These are phyloP conservation scores for Plasmodium gaboni DNA, from an alignment of 169 alveolate species.

Conservation along the genomic window DNA sequence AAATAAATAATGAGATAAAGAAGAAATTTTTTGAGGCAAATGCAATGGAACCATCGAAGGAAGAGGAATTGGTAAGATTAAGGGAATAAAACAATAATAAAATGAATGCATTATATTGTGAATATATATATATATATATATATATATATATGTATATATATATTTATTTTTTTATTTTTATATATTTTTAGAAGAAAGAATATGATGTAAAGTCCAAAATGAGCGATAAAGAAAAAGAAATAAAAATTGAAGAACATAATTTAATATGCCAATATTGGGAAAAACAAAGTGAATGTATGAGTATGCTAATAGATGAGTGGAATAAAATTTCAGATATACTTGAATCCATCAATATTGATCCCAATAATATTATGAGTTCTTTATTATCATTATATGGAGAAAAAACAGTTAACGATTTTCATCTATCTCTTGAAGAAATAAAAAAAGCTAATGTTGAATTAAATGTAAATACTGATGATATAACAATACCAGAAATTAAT, in stretches of 20 bases:
- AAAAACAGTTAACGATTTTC: conserved; percentile 52
- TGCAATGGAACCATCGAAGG: conserved; percentile 20
- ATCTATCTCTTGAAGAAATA: conserved; percentile 49
- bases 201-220: conserved; percentile 39
- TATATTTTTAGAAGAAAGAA: conserved; percentile 22
- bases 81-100: not conserved
- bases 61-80: conserved; percentile 22
- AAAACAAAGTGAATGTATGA: conserved; percentile 75
- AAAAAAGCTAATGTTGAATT: conserved; percentile 54
- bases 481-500: conserved; percentile 37
- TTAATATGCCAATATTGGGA: conserved; percentile 65
- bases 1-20: conserved; percentile 56
- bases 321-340: conserved; percentile 67
- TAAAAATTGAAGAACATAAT: conserved; percentile 72
- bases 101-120: not conserved
- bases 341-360: conserved; percentile 67
- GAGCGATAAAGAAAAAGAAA: conserved; percentile 68
- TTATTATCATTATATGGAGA: conserved; percentile 68
- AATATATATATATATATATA: not conserved
- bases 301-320: conserved; percentile 72
- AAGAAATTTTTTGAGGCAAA: conserved; percentile 25
- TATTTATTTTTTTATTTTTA: not conserved
- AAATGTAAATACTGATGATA: conserved; percentile 64
- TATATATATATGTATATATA: not conserved
- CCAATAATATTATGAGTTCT: conserved; percentile 58